These are phyloP conservation scores for Syzygium jambos DNA, from an alignment of 345 rosid genomes.

Conservation along the genomic window DNA sequence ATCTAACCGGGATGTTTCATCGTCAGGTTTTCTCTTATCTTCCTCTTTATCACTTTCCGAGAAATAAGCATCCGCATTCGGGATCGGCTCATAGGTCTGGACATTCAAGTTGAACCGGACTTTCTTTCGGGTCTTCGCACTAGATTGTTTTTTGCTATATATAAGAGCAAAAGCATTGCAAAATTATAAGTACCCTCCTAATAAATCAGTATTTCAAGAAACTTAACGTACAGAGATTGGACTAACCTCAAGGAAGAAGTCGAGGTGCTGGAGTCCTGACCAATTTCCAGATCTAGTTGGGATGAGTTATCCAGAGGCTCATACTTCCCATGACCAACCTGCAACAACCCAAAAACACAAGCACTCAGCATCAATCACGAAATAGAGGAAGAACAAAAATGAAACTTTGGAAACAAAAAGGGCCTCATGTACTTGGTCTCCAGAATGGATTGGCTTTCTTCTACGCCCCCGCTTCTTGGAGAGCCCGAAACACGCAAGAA, in stretches of 20 bases:
- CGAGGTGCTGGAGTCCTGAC: not conserved
- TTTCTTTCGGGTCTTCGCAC: slow-evolving; percentile 43
- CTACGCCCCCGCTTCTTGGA: slow-evolving; percentile 48
- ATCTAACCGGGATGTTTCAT: not conserved
- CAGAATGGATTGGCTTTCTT: slow-evolving; percentile 34
- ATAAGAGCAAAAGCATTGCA: not conserved
- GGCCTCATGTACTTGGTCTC: slow-evolving; percentile 31
- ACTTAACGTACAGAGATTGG: not conserved
- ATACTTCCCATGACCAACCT: slow-evolving; percentile 31
- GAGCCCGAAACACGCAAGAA: slow-evolving; percentile 75
- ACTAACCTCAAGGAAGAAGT: not conserved
- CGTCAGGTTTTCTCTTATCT: slow-evolving; percentile 8
- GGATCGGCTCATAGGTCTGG: slow-evolving; percentile 59
- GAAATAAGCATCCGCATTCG: not conserved
- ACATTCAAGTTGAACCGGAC: slow-evolving; percentile 88
- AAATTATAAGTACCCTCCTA: not conserved
- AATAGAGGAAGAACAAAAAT: not conserved
- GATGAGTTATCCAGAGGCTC: slow-evolving; percentile 42
- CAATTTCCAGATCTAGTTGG: slow-evolving; percentile 17
- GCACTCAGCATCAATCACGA: not conserved
- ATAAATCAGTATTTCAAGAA: not conserved
- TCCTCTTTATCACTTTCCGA: slow-evolving; percentile 31
- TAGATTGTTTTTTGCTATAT: slow-evolving; percentile 21
- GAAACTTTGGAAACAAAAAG: not conserved
- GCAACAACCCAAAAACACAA: not conserved